Base-by-base conservation (phyloP, 2,329 filamentous ascomycete genomes). In the Sclerotinia glacialis region DNA sequence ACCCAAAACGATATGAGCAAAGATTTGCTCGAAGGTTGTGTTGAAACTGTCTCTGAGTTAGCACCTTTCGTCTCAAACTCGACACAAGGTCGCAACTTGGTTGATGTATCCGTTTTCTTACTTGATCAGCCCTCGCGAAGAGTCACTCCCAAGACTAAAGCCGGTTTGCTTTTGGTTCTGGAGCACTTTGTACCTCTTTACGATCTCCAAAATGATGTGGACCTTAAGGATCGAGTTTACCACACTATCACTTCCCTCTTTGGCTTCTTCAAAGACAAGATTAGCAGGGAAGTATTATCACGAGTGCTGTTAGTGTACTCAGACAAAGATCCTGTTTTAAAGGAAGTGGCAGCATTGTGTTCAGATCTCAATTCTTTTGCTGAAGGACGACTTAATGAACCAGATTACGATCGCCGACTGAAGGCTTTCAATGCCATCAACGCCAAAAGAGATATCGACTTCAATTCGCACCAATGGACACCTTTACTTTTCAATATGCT, bases 401-500 rank as follows among this genome's bases (percentile, higher is more conserved):
- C 93, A 1, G 91, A 98, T 78, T 97, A 96, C 75, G 91, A 96
- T 71, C 86, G 85, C 66, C 89, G 95, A 21, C 83, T 96, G 7
- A 80, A 83, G 56, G 93, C 92, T 3, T 98, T 95, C 78, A 88
- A 84, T 67, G 77, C 79, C 9, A 88, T 98, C 69, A 90, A 89
- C 46, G 84, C 85, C 50, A 79, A 85, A 3, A 80, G 84, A n/a
- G 86, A 86, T 47, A 76, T 76, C 0, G 78, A 81, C 0, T 86
- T 93, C 68, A 88, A 85, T 0, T 79, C 87, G 1, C 84, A 85
- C 67, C 91, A 97, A 77, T 99, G 95, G 94, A 84, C 89, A 63
- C 93, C 95, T 7, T 78, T 99, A 26, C 79, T 98, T 14, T 90
- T 93, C 79, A 99, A 98, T 75, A 85, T 96, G 80, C 82, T 97